Conservation (phyloP, 352 stramenopile genomes). For the Pythium phragmiticola region DNA sequence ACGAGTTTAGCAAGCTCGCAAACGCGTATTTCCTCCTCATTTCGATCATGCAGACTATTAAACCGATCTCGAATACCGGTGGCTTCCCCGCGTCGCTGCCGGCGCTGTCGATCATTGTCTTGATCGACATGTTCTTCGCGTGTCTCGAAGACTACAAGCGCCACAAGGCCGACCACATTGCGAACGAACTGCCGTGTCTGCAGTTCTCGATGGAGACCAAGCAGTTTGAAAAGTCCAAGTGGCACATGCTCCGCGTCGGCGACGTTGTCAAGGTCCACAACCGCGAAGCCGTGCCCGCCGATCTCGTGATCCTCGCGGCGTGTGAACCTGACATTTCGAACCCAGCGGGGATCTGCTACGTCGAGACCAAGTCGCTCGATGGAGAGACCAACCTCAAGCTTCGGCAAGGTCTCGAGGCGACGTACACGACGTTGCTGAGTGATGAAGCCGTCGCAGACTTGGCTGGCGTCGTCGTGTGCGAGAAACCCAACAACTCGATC, state of each 20-base stretch:
- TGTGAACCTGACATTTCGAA: constrained; percentile 61
- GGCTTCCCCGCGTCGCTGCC: constrained; percentile 85
- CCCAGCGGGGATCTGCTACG: constrained; percentile 80
- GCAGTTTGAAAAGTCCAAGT: constrained; percentile 66
- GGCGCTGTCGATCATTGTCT: constrained; percentile 91
- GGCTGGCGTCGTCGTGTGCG: constrained; percentile 65
- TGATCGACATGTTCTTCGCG: constrained; percentile 92
- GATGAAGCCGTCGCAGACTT: constrained; percentile 56
- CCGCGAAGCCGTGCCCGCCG: constrained; percentile 76
- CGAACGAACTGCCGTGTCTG: constrained; percentile 76
- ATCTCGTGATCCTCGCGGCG: constrained; percentile 82
- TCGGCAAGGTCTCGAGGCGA: constrained; percentile 63
- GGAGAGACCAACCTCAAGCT: constrained; percentile 94
- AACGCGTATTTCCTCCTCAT: constrained; percentile 94
- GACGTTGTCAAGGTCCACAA: constrained; percentile 81
- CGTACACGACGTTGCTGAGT: constrained; percentile 60
- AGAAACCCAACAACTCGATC: constrained; percentile 89
- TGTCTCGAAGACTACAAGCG: constrained; percentile 90
- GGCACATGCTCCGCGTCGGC: constrained; percentile 77
- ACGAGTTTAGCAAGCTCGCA: constrained; percentile 84
- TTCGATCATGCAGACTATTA: constrained; percentile 84
- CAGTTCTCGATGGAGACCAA: constrained; percentile 32
- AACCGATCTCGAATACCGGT: constrained; percentile 91
- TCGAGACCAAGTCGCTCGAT: constrained; percentile 91
- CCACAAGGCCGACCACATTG: constrained; percentile 83